Evolutionary conservation across 148 eudicot species (phyloP).

Genomic region (Limonium bicolor): DNA sequence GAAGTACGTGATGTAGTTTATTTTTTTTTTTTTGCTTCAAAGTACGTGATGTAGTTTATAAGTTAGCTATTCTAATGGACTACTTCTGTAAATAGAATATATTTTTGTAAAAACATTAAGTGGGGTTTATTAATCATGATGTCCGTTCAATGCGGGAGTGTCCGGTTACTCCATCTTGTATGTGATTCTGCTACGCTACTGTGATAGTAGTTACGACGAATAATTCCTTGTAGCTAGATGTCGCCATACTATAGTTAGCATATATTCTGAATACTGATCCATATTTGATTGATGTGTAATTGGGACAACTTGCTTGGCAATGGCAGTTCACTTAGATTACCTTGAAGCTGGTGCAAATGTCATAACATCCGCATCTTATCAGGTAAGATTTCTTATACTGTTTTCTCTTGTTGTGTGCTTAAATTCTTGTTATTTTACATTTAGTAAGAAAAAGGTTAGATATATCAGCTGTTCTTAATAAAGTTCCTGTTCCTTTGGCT

Average conservation of each 20-base stretch:
- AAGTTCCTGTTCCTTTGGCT: not conserved
- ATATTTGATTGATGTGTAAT: not conserved
- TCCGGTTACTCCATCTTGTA: not conserved
- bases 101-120: no score
- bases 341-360: conserved; percentile 59
- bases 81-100: no score
- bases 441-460: not conserved
- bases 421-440: not conserved
- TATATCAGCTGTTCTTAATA: no score
- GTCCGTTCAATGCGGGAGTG: no score
- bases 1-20: no score
- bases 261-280: not conserved
- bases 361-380: conserved; percentile 43
- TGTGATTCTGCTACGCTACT: not conserved
- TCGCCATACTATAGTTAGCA: not conserved
- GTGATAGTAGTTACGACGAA: not conserved
- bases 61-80: no score
- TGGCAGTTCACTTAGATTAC: conserved; percentile 47
- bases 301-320: not conserved
- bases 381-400: conserved; percentile 12
- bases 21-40: no score
- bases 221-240: not conserved
- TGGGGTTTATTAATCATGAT: no score
- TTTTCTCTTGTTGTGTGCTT: not conserved
- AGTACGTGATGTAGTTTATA: no score